Evolutionary conservation across 192 early-diverging fungal genomes (phyloP), one percentile per base, ranked within the genome.

Genomic region (Linnemannia hyalina): DNA sequence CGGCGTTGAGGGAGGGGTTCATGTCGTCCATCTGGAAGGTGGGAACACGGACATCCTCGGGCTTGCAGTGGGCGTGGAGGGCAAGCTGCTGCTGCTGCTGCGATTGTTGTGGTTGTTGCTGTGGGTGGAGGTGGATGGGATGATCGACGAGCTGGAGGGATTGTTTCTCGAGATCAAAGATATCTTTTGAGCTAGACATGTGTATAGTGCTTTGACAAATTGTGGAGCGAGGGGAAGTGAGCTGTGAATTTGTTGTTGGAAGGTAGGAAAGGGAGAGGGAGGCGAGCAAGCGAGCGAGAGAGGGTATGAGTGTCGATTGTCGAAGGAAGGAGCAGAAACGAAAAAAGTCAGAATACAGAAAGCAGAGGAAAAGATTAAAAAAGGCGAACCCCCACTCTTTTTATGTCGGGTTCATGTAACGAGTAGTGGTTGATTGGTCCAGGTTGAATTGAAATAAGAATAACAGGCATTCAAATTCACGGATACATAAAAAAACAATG

Each of bases 171-270:
- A 76, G 68, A 29, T 85, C 83, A 44, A 77, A 80, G 29, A 55
- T 73, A 55, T 80, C 78, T 41, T 80, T 78, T 7, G 83, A 73
- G 11, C 55, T 70, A 85, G 83, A 85, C 83, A 85, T 85, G 83
- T 80, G 78, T 85, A 80, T 85, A 63, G 78, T 80, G 78, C 74
- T 80, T 74, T 70, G 78, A 85, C 74, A 44, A 47, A 41, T 47
- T 82, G 54, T 68, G 75, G 69, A 32, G 4, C 8, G 54, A 23
- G 8, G 74, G 38, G 36, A 75, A 23, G 9, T 73, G 71, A 36
- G 20, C 18, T 22, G 49, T 52, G 18, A 18, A 52, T 57, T 1
- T 44, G 5, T 42, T 10, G 18, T 54, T 75, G 35, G 35, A 29
- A 73, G 32, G 47, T 63, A 36, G 49, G 4, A 70, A 32, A 16